Conservation (phyloP, 2,329 filamentous ascomycete species). For the Huntiella abstrusa region DNA sequence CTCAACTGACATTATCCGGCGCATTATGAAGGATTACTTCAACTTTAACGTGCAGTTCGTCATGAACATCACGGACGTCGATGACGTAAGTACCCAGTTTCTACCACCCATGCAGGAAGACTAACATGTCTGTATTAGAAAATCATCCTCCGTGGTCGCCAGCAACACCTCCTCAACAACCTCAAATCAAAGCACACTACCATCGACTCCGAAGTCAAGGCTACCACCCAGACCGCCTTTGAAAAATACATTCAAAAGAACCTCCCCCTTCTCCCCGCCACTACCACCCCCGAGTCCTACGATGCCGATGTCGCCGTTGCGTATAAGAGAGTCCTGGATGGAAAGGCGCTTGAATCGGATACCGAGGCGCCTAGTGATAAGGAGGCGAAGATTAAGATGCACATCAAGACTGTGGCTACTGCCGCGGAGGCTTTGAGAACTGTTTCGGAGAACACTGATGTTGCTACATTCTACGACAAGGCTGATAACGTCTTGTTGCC, state of each 20-base stretch:
- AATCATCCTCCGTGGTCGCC: conserved; percentile 46
- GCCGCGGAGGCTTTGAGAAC: conserved; percentile 20
- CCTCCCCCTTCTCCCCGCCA: conserved; percentile 30
- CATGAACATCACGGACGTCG: conserved; percentile 82
- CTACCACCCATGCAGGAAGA: no score
- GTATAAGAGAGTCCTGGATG: conserved; percentile 35
- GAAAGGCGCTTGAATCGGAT: conserved; percentile 35
- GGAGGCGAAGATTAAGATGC: conserved; percentile 81
- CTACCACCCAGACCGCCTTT: conserved; percentile 25
- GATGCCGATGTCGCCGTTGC: conserved; percentile 27
- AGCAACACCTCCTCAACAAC: conserved; percentile 57
- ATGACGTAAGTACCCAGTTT: conserved; percentile 28
- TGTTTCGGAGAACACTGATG: conserved; percentile 23
- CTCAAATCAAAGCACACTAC: conserved; percentile 7
- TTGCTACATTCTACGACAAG: conserved; percentile 32
- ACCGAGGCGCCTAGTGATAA: conserved; percentile 46
- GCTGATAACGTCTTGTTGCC: conserved; percentile 54
- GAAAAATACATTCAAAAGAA: conserved; percentile 35
- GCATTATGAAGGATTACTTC: conserved; percentile 70
- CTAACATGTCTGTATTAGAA: conserved; percentile 13
- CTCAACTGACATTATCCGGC: conserved; percentile 69
- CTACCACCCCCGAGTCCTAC: conserved; percentile 29
- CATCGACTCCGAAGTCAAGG: conserved; percentile 7
- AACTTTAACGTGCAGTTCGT: conserved; percentile 68
- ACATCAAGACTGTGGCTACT: conserved; percentile 45